These are phyloP conservation scores for Hansenula anomala DNA, from an alignment of 1,139 yeast genomes.

Conservation along the genomic window DNA sequence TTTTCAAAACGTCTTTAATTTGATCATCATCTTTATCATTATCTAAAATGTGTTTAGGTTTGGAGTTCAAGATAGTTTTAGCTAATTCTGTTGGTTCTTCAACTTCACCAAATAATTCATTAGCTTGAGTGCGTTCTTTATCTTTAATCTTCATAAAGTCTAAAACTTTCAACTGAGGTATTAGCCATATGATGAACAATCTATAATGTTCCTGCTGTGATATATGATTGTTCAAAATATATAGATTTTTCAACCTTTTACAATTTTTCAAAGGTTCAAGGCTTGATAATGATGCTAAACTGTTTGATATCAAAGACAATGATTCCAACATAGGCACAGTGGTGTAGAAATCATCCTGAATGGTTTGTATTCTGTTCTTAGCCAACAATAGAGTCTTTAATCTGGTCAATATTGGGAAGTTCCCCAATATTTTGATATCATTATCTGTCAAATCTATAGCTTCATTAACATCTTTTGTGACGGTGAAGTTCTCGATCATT, in stretches of 20 bases:
- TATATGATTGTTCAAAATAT: conserved; percentile 61
- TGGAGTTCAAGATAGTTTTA: background rate
- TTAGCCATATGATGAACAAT: conserved; percentile 49
- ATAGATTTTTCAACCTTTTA: conserved; percentile 39
- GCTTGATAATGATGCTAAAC: conserved; percentile 36
- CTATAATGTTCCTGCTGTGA: conserved; percentile 53
- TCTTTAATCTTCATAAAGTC: conserved; percentile 64
- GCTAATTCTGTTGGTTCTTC: conserved; percentile 8
- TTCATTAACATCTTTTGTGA: conserved; percentile 38
- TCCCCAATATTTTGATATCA: conserved; percentile 48
- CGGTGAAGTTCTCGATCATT: conserved; percentile 38
- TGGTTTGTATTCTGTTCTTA: conserved; percentile 45
- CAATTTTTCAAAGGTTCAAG: conserved; percentile 35
- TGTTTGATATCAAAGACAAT: conserved; percentile 51
- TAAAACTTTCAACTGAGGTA: conserved; percentile 58
- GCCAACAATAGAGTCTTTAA: conserved; percentile 51
- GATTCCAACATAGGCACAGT: conserved; percentile 41
- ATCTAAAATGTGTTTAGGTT: conserved; percentile 8
- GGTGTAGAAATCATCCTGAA: conserved; percentile 31
- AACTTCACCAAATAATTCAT: conserved; percentile 38
- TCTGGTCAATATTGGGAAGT: conserved; percentile 42
- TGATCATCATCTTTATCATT: conserved; percentile 27
- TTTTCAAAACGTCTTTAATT: conserved; percentile 30
- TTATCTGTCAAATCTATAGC: conserved; percentile 68
- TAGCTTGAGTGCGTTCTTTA: conserved; percentile 44